Conservation (phyloP, 768 basidiomycete species). For the Termitomyces sp. region DNA sequence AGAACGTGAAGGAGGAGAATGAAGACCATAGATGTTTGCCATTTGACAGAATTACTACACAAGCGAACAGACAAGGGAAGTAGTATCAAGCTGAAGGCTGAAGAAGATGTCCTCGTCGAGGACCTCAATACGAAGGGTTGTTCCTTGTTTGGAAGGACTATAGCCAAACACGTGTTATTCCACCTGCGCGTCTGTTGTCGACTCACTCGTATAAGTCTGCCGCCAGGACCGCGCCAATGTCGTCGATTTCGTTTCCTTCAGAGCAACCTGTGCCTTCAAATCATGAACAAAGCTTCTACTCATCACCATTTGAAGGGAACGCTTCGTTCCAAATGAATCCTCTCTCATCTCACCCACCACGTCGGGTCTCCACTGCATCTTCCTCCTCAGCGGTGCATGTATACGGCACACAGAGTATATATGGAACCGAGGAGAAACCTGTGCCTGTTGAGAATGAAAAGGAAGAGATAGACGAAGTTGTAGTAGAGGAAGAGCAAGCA, state of each 20-base stretch:
- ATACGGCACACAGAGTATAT: slow-evolving; percentile 32
- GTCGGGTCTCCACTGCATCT: slow-evolving; percentile 48
- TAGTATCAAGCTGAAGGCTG: neutral
- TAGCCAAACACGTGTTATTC: slow-evolving; percentile 16
- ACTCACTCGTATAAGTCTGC: slow-evolving; percentile 1
- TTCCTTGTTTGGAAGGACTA: slow-evolving; percentile 14
- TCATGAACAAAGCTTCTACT: slow-evolving; percentile 47
- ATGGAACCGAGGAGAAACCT: slow-evolving; percentile 38
- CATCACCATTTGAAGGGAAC: slow-evolving; percentile 51
- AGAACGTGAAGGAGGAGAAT: slow-evolving; percentile 62
- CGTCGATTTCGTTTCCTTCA: slow-evolving; percentile 60
- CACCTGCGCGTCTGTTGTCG: slow-evolving; percentile 7
- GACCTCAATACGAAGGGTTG: neutral
- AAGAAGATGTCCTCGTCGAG: neutral
- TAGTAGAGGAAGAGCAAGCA: slow-evolving; percentile 43
- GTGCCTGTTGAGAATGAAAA: slow-evolving; percentile 27
- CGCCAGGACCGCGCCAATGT: slow-evolving; percentile 36
- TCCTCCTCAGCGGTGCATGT: slow-evolving; percentile 27
- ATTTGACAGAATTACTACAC: slow-evolving; percentile 1
- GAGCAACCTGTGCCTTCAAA: slow-evolving; percentile 33
- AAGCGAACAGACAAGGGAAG: neutral
- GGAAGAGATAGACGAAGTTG: slow-evolving; percentile 31
- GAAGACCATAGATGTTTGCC: slow-evolving; percentile 34
- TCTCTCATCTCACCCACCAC: slow-evolving; percentile 70
- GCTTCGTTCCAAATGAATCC: slow-evolving; percentile 80